These are phyloP conservation scores for Candida sakaeoensis DNA, from an alignment of 805 yeast genomes.

Conservation along the genomic window DNA sequence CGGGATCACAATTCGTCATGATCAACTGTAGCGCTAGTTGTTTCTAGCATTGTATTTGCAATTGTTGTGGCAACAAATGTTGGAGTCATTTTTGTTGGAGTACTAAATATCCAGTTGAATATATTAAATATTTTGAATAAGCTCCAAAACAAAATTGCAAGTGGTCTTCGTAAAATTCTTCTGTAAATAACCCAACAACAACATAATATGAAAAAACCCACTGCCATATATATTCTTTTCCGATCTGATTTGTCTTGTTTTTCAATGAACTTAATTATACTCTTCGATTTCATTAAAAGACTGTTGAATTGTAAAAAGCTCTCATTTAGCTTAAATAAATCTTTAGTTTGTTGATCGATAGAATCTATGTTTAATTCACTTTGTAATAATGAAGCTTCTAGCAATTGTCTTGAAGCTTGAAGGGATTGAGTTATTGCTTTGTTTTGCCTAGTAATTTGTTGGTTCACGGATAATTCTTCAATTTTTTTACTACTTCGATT, in stretches of 20 bases:
- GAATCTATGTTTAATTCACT: conserved; percentile 49
- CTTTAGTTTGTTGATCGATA: conserved; percentile 44
- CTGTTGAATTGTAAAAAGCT: conserved; percentile 39
- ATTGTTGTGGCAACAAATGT: neutral
- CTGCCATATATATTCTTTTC: conserved; percentile 43
- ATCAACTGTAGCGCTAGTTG: neutral
- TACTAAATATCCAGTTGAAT: conserved; percentile 18
- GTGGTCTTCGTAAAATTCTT: conserved; percentile 44
- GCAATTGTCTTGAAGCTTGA: conserved; percentile 45
- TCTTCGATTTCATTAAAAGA: conserved; percentile 39
- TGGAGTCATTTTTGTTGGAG: neutral
- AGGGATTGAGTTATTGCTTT: conserved; percentile 43
- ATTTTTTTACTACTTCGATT: conserved; percentile 21
- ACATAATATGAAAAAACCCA: conserved; percentile 43
- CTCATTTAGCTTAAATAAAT: conserved; percentile 37
- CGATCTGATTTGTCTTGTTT: conserved; percentile 49
- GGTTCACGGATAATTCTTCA: conserved; percentile 21
- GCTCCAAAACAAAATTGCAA: conserved; percentile 44
- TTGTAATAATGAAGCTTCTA: conserved; percentile 48
- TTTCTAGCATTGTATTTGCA: conserved; percentile 3
- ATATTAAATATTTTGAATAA: conserved; percentile 33
- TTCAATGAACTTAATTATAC: conserved; percentile 48
- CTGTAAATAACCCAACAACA: conserved; percentile 50
- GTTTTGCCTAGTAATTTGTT: conserved; percentile 44
- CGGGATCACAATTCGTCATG: conserved; percentile 2